Evolutionary conservation across 2,329 filamentous ascomycete species (phyloP).

Genomic region (Acarospora socialis): DNA sequence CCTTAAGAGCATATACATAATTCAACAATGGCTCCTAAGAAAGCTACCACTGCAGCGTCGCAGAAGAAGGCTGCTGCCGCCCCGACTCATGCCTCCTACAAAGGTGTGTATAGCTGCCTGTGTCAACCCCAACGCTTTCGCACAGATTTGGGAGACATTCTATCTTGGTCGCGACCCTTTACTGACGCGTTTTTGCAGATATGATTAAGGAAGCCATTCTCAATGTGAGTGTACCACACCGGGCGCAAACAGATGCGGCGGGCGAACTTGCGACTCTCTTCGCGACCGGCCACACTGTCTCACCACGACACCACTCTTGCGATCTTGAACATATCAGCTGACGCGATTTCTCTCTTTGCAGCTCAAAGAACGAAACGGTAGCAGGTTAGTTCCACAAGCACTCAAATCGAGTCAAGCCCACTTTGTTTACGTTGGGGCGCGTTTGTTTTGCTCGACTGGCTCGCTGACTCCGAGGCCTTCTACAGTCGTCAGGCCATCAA

Average conservation of each 20-base stretch:
- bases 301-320: slow-evolving; percentile 7
- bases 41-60: slow-evolving; percentile 37
- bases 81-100: slow-evolving; percentile 49
- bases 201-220: slow-evolving; percentile 62
- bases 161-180: slow-evolving; percentile 37
- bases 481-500: slow-evolving; percentile 56
- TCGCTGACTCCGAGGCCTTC: slow-evolving; percentile 14
- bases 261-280: slow-evolving; percentile 1
- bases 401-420: slow-evolving; percentile 9
- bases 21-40: slow-evolving; percentile 52
- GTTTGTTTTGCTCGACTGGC: slow-evolving; percentile 2
- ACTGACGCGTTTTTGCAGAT: slow-evolving; percentile 42
- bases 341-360: slow-evolving; percentile 33
- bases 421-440: slow-evolving; percentile 14
- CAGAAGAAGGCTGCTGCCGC: slow-evolving; percentile 43
- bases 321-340: slow-evolving; percentile 25
- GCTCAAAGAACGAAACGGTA: slow-evolving; percentile 58
- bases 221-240: slow-evolving; percentile 45
- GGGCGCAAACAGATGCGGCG: slow-evolving; percentile 26
- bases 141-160: slow-evolving; percentile 23
- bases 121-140: slow-evolving; percentile 32
- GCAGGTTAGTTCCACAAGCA: slow-evolving; percentile 42
- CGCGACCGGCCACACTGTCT: slow-evolving; percentile 3
- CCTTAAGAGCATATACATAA: slow-evolving; percentile 11
- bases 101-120: slow-evolving; percentile 40